Base-by-base conservation (phyloP, 2,329 filamentous ascomycete genomes). In the Paecilomyces dactylethromorphus region DNA sequence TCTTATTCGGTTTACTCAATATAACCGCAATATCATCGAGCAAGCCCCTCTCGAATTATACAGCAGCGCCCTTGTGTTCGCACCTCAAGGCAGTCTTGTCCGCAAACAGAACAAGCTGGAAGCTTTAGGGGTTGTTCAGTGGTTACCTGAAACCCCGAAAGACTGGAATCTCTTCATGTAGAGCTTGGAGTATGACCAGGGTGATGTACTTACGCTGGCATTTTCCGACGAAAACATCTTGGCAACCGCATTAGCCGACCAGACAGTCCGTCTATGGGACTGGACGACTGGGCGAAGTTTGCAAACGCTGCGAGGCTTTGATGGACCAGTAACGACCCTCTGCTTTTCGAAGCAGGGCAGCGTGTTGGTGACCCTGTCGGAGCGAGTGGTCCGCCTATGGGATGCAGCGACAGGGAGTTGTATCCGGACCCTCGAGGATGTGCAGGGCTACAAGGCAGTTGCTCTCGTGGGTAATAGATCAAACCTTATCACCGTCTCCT, bases 31-130 rank as follows among this genome's bases (percentile, higher is more conserved):
- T 22, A 60, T 68, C 33, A 59, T 68, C 24, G 60, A 70, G 45
- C 54, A 60, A 32, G 63, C 64, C 29, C 71, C 71, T 18, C 66
- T 71, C 33, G 66, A 72, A 59, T 52, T 64, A 18, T 74, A 73
- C 62, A 61, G 18, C 21, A 64, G 61, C 22, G 69, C 68, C 15
- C 60, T 72, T 12, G 51, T 68, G 26, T 74, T 71, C 56, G 58
- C 64, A 31, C 69, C 69, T 49, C 51, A 55, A 52, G 53, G 26
- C 6, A 71, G 66, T 53, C 56, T 69, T 10, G 55, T 71, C 21
- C 57, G 63, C 53, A 60, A 65, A 31, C 55, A 57, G 15, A 39
- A 39, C 33, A 39, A 39, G 33, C 8, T 39, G 33, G n/a, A n/a
- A n/a, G n/a, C 33, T 15, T 15, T 39, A 15, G 8, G 8, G 33